Conservation (phyloP, 371 early-diverging fungal genomes). For the Apophysomyces elegans region DNA sequence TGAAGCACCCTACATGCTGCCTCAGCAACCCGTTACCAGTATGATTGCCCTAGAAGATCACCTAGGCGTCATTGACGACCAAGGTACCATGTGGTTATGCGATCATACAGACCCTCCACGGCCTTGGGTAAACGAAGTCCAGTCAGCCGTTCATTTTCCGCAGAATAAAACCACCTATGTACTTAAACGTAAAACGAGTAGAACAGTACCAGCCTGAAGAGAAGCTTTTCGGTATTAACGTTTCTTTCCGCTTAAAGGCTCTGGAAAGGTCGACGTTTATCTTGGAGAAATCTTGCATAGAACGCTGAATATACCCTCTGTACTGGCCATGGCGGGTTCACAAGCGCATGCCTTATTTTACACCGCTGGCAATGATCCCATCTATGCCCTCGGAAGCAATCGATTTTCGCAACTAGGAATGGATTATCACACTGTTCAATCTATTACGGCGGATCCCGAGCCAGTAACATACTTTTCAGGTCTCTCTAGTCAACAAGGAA, state of each 20-base stretch:
- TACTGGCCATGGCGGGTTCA: conserved; percentile 25
- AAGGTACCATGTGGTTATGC: conserved; percentile 13
- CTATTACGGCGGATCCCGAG: conserved; percentile 6
- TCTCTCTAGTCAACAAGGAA: conserved; percentile 5
- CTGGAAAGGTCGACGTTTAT: conserved; percentile 10
- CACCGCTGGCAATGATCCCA: conserved; percentile 19
- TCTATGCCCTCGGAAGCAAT: conserved; percentile 46
- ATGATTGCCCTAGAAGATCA: neutral
- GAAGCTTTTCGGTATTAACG: no score
- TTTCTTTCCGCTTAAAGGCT: neutral
- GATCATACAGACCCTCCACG: neutral
- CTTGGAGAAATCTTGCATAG: neutral
- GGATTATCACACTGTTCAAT: conserved; percentile 21
- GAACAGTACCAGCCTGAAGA: no score
- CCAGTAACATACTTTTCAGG: conserved; percentile 42
- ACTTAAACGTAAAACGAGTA: conserved; percentile 16
- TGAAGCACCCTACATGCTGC: conserved; percentile 14
- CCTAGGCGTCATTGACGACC: conserved; percentile 24
- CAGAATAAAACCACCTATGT: conserved; percentile 14
- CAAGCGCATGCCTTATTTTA: conserved; percentile 34
- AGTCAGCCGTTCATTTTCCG: conserved; percentile 16
- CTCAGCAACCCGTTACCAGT: neutral
- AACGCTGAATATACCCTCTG: conserved; percentile 6
- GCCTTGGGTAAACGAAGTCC: conserved; percentile 1
- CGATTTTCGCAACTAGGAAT: conserved; percentile 43